Conservation (phyloP, 2,329 filamentous ascomycete species). For the Epichloe bromicola region DNA sequence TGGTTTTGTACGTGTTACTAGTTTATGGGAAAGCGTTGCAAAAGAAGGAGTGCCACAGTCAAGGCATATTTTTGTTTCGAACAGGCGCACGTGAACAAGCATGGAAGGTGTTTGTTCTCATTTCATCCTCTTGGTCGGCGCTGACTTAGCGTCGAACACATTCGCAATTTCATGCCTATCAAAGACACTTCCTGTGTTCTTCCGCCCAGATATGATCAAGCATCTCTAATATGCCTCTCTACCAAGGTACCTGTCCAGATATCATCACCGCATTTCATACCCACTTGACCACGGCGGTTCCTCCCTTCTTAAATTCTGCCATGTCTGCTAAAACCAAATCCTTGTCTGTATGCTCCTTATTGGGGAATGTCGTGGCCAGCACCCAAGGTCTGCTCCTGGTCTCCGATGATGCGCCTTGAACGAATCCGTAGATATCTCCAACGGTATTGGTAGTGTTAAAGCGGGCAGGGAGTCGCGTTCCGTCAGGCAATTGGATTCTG, state of each 20-base stretch:
- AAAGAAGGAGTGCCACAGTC: not conserved
- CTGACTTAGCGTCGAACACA: not conserved
- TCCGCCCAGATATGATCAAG: not conserved
- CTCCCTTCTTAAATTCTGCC: slow-evolving; percentile 52
- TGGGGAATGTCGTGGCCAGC: slow-evolving; percentile 71
- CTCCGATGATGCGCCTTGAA: slow-evolving; percentile 48
- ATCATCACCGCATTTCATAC: slow-evolving; percentile 12
- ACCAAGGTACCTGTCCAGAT: not conserved
- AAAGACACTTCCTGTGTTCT: not conserved
- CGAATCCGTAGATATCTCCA: slow-evolving; percentile 64
- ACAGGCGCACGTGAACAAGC: not conserved
- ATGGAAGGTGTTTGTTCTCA: not conserved
- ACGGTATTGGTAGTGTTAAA: slow-evolving; percentile 74
- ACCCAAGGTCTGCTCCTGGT: slow-evolving; percentile 52
- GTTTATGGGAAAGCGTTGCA: not conserved
- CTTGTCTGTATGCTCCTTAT: slow-evolving; percentile 65
- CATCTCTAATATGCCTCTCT: not conserved
- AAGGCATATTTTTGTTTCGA: not conserved
- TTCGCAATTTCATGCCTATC: not conserved
- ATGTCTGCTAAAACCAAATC: slow-evolving; percentile 43
- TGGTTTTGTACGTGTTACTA: not conserved
- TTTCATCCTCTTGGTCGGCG: not conserved
- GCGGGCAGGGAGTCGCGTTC: slow-evolving; percentile 61
- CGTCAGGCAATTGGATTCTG: slow-evolving; percentile 67
- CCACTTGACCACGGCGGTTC: slow-evolving; percentile 53